phyloP scores from a whole-genome alignment of 73 alveolate genomes.

The Paramecium sexaurelia region DNA sequence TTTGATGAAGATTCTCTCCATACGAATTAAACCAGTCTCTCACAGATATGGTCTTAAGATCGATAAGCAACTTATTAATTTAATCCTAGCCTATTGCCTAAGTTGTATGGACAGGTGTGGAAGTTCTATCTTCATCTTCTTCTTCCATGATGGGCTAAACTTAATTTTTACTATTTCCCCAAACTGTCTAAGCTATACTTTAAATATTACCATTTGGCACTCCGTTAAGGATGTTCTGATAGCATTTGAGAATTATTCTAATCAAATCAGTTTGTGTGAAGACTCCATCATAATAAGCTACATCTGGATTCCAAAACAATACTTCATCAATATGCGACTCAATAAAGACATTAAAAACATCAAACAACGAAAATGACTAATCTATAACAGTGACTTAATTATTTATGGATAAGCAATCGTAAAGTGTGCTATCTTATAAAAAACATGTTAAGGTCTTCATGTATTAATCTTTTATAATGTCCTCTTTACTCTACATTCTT shows the following conservation, averaged over 20 bases:
- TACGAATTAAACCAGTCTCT: slow-evolving; percentile 23
- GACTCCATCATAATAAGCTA: slow-evolving; percentile 55
- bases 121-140: neutral
- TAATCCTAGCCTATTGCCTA: neutral
- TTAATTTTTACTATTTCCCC: neutral
- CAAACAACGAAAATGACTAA: slow-evolving; percentile 40
- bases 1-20: slow-evolving; percentile 48
- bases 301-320: slow-evolving; percentile 63
- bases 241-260: slow-evolving; percentile 21
- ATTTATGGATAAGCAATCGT: slow-evolving; percentile 49
- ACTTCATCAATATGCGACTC: slow-evolving; percentile 56
- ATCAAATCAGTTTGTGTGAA: slow-evolving; percentile 54
- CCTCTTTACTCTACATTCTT: slow-evolving; percentile 38
- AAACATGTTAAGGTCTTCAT: slow-evolving; percentile 27
- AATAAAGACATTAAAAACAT: slow-evolving; percentile 28
- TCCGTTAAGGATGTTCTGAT: neutral
- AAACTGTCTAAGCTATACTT: neutral
- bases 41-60: slow-evolving; percentile 19
- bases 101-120: neutral
- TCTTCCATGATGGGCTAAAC: slow-evolving; percentile 4
- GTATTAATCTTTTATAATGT: slow-evolving; percentile 6
- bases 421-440: neutral
- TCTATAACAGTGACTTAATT: slow-evolving; percentile 48
- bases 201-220: slow-evolving; percentile 4
- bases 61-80: neutral